Evolutionary conservation across 192 early-diverging fungal genomes (phyloP), one percentile per base, ranked within the genome.

Genomic region (Gaertneriomyces semiglobifer): DNA sequence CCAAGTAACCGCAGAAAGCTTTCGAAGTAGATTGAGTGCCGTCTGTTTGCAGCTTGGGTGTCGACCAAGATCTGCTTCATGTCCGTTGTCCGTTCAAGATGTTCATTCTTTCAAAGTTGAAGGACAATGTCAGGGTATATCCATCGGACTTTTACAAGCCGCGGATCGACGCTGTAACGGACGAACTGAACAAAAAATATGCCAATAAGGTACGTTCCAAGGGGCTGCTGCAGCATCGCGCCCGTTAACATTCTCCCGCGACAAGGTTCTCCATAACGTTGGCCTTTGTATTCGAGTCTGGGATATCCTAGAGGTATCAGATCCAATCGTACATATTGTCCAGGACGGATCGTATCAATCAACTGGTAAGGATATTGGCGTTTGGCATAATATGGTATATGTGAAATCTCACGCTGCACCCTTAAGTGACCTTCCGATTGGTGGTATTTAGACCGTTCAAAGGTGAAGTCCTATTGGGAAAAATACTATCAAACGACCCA

Each of bases 131-230:
- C 50, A 89, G 91, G 64, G 84, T 94, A 42, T 79, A 84, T 48
- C 93, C 95, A 4, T 71, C 81, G 10, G 89, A 91, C 53, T 93
- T 95, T 64, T 74, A 78, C 47, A 93, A 93, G 72, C 68, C 81
- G 10, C 85, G 90, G 53, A 76, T 82, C 10, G 82, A 85, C 20
- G 93, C 95, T 6, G 82, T 98, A 16, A 87, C 86, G 19, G 90
- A 95, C 62, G 91, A 91, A 69, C 80, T 98, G 58, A 95, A 98
- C 79, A 68, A 79, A 56, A 98, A 96, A 72, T 98, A 92, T 66
- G 81, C 95, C 67, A 98, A 98, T 83, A 95, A 89, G 77, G 91
- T 92, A 74, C 38, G 14, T 25, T 60, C 16, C 59, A 12, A 33
- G 43, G 39, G 33, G 10, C 16, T 1, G 9, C 45, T 10, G 39